Percentiles rank a stretch among this genome's conserved stretches.
These are phyloP conservation scores for Globisporangium paddicum DNA, from an alignment of 352 stramenopile species.

Conservation along the genomic window DNA sequence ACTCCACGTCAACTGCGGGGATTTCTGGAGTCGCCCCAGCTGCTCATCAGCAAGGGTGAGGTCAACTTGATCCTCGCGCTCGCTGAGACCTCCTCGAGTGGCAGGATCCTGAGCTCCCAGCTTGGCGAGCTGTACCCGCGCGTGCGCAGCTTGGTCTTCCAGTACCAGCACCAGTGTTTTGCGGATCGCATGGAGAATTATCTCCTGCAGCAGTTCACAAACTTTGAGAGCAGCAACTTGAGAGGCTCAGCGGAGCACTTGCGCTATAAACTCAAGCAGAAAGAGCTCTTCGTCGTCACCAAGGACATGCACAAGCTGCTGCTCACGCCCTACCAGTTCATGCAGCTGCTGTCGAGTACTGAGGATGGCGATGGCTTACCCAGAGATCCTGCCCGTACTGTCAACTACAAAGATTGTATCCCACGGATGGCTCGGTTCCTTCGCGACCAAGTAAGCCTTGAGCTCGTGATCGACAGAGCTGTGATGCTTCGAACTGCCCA, in stretches of 20 bases:
- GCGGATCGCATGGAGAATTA: conserved; percentile 31
- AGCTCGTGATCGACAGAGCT: conserved; percentile 23
- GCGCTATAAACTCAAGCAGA: conserved; percentile 37
- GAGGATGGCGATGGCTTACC: conserved; percentile 22
- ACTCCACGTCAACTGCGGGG: conserved; percentile 37
- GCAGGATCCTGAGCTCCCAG: conserved; percentile 28
- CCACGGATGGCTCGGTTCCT: conserved; percentile 24
- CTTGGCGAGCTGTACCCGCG: conserved; percentile 36
- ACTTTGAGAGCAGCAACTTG: conserved; percentile 44
- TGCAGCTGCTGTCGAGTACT: conserved; percentile 22
- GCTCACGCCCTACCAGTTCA: conserved; percentile 44
- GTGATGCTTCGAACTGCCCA: conserved; percentile 16
- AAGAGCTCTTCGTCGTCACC: conserved; percentile 37
- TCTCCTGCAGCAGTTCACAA: conserved; percentile 42
- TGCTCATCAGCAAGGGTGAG: conserved; percentile 52
- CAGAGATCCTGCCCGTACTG: conserved; percentile 19
- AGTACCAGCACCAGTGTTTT: conserved; percentile 51
- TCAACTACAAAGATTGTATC: conserved; percentile 45
- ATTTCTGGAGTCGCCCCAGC: conserved; percentile 41
- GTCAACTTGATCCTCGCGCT: conserved; percentile 51
- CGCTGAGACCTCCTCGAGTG: conserved; percentile 19
- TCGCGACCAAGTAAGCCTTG: conserved; percentile 24
- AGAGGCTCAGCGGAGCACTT: conserved; percentile 44
- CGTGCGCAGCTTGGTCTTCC: conserved; percentile 50
- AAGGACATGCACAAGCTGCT: conserved; percentile 50